Percentiles rank a stretch among this genome's conserved stretches.
Conservation (phyloP, 805 yeast genomes). For the Zygotorulaspora danielsina region DNA sequence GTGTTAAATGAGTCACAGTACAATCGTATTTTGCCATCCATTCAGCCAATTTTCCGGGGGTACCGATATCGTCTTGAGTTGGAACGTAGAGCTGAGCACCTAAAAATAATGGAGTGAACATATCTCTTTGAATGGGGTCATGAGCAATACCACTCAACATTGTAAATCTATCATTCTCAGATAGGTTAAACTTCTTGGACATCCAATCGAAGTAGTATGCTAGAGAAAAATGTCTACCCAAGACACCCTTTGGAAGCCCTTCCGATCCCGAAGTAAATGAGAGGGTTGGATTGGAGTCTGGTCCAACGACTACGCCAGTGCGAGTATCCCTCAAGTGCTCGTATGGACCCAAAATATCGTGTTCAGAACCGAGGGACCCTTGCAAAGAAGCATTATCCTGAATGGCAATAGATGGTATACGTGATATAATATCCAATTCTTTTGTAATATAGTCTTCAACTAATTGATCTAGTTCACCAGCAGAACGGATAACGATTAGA, state of each 20-base stretch:
- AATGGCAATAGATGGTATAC: conserved; percentile 73
- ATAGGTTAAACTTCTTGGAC: conserved; percentile 77
- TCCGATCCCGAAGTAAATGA: conserved; percentile 97
- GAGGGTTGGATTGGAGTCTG: conserved; percentile 94
- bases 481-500: conserved; percentile 82
- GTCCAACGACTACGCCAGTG: conserved; percentile 92
- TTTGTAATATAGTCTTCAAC: conserved; percentile 74
- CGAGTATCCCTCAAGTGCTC: conserved; percentile 48
- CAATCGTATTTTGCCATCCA: conserved; percentile 94
- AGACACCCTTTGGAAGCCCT: conserved; percentile 97
- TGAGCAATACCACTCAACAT: conserved; percentile 99
- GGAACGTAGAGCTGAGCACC: conserved; percentile 95
- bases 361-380: conserved; percentile 39
- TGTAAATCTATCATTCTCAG: conserved; percentile 81
- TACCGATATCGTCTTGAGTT: conserved; percentile 95
- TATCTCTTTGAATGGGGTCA: conserved; percentile 98
- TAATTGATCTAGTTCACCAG: conserved; percentile 72
- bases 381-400: conserved; percentile 72
- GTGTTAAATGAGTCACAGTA: conserved; percentile 95
- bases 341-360: conserved; percentile 50
- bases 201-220: conserved; percentile 99
- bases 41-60: conserved; percentile 94
- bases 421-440: conserved; percentile 67
- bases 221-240: conserved; percentile 94
- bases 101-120: conserved; percentile 93